Evolutionary conservation across 1,284 basidiomycete genomes (phyloP), one percentile per base, ranked within the genome.

Genomic region (Ganoderma lingzhi): DNA sequence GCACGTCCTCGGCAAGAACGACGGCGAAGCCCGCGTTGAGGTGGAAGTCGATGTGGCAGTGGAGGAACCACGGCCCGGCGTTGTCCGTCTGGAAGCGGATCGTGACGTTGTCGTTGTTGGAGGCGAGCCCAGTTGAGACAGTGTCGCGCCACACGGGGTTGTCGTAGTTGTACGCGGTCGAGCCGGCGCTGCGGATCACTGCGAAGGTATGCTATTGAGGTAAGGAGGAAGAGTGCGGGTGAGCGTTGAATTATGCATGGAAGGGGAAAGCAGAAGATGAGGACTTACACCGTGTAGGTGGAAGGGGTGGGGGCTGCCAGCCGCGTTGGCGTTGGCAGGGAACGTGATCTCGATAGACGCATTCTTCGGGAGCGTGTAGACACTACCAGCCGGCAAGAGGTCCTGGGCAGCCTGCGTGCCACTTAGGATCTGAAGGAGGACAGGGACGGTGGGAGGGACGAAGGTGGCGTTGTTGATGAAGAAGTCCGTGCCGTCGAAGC

Each of bases 251-350:
- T 45, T 56, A 23, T 8, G 45, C 5, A n/a, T 30, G 28, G 51
- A 12, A 19, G 53, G 17, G 15, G 28, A 10, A 15, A 8, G 17
- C 17, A 17, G 28, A 30, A 12, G 53, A 35, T 9, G 5, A 35
- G 53, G 53, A 35, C 53, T 35, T 35, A 56, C 79, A 0, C 81
- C 81, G 65, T 82, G 81, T 32, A 82, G 69, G 73, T 82, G 81
- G 71, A 82, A 75, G 4, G 81, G 81, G 62, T 82, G 81, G 76
- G 74, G 74, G 32, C 73, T 75, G 41, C 78, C 78, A 30, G 71
- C 66, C 12, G 67, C 75, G 32, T 69, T 68, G 0, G 70, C 78
- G 0, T 35, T 58, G 17, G 1, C 45, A 9, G 62, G 62, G 45
- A 63, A 63, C 3, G 44, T 48, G 44, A 63, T 30, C 62, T 63